Evolutionary conservation across 805 yeast species (phyloP).

Genomic region (Ogataea ganodermae): DNA sequence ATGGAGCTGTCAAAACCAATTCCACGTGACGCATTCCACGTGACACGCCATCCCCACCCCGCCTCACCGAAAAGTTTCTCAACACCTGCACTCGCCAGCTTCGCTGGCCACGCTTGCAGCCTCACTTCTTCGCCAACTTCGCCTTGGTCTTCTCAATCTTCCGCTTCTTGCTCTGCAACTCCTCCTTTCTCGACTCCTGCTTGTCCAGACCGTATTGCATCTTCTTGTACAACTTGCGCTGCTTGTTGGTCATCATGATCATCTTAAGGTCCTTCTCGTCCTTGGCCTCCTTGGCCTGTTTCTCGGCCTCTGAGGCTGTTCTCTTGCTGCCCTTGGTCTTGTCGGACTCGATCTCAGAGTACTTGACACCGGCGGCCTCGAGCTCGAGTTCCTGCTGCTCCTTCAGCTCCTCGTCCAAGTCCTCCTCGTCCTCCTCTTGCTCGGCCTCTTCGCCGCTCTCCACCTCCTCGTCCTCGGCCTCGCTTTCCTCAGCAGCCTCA

Average conservation of each 20-base stretch:
- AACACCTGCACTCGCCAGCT: too few species aligned
- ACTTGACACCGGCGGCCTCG: slow-evolving; percentile 87
- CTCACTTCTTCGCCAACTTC: slow-evolving; percentile 5
- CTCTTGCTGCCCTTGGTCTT: slow-evolving; percentile 38
- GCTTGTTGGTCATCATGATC: slow-evolving; percentile 98
- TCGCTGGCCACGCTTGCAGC: too few species aligned
- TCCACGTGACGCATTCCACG: neutral
- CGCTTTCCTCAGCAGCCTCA: slow-evolving; percentile 43
- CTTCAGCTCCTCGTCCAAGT: slow-evolving; percentile 51
- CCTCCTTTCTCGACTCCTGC: slow-evolving; percentile 75
- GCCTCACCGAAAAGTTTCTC: too few species aligned
- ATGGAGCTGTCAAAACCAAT: neutral
- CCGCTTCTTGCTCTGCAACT: slow-evolving; percentile 66
- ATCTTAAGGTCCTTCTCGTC: slow-evolving; percentile 87
- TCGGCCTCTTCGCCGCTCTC: slow-evolving; percentile 50
- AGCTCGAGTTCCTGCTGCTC: slow-evolving; percentile 84
- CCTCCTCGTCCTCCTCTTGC: slow-evolving; percentile 55
- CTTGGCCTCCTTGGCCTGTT: slow-evolving; percentile 52
- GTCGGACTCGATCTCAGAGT: slow-evolving; percentile 53
- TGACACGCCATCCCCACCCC: neutral
- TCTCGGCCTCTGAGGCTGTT: slow-evolving; percentile 43
- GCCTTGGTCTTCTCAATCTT: slow-evolving; percentile 65
- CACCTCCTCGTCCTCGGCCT: slow-evolving; percentile 47
- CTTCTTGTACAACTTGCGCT: slow-evolving; percentile 89
- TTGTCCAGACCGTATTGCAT: slow-evolving; percentile 89